These are phyloP conservation scores for Malassezia arunalokei DNA, from an alignment of 1,284 basidiomycete genomes.

Conservation along the genomic window DNA sequence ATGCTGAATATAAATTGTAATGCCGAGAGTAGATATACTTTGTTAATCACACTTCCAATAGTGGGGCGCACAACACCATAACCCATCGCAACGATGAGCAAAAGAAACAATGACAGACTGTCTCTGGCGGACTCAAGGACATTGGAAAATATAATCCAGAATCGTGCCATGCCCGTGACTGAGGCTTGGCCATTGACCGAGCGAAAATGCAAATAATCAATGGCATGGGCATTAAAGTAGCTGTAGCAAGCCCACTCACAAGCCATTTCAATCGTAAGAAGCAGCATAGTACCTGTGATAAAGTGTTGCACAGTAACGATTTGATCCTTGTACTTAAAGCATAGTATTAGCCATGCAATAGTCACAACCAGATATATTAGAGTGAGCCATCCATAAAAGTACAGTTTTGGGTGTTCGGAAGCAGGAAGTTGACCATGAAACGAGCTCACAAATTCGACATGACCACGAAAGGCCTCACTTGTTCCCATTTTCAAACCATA, in stretches of 20 bases:
- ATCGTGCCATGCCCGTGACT: constrained; percentile 30
- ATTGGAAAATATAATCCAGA: constrained; percentile 32
- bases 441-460: constrained; percentile 72
- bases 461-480: constrained; percentile 58
- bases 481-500: constrained; percentile 49
- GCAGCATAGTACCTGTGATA: constrained; percentile 74
- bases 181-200: constrained; percentile 20
- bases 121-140: constrained; percentile 87
- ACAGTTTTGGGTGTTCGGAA: constrained; percentile 94
- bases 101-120: constrained; percentile 84
- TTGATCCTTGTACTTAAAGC: constrained; percentile 67
- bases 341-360: constrained; percentile 68
- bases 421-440: constrained; percentile 82
- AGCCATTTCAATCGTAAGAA: constrained; percentile 85
- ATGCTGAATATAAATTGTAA: constrained; percentile 86
- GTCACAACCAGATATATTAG: constrained; percentile 62
- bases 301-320: constrained; percentile 59
- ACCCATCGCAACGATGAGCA: constrained; percentile 62
- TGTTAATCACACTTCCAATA: constrained; percentile 65
- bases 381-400: constrained; percentile 76
- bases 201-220: constrained; percentile 34
- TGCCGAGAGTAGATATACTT: constrained; percentile 62
- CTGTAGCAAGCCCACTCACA: constrained; percentile 49
- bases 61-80: constrained; percentile 53
- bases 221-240: constrained; percentile 33